These are phyloP conservation scores for Lactarius sanguifluus DNA, from an alignment of 768 basidiomycete genomes.

Conservation along the genomic window DNA sequence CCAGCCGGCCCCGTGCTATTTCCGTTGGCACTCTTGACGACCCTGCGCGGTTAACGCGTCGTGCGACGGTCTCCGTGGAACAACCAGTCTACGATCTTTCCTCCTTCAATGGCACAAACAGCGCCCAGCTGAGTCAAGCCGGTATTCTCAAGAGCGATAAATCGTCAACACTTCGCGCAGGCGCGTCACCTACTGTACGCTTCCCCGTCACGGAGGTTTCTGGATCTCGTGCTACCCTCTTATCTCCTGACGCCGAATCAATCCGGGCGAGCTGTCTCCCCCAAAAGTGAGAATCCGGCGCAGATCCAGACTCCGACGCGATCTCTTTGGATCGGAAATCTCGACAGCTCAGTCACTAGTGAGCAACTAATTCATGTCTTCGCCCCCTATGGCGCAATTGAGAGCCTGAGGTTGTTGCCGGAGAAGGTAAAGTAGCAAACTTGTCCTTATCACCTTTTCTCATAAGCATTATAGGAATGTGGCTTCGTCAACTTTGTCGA, in stretches of 20 bases:
- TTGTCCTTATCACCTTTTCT: slow-evolving; percentile 6
- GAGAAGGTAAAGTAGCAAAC: slow-evolving; percentile 76
- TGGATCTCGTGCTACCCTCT: slow-evolving; percentile 49
- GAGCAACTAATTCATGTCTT: slow-evolving; percentile 96
- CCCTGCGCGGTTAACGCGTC: slow-evolving; percentile 68
- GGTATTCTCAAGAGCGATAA: slow-evolving; percentile 40
- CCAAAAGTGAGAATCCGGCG: slow-evolving; percentile 72
- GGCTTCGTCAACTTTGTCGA: slow-evolving; percentile 99
- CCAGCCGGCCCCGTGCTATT: slow-evolving; percentile 71
- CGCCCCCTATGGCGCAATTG: slow-evolving; percentile 95
- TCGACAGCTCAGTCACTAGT: slow-evolving; percentile 91
- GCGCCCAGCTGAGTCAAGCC: slow-evolving; percentile 34
- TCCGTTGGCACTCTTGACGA: slow-evolving; percentile 89
- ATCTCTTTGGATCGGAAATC: slow-evolving; percentile 97
- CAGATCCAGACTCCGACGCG: slow-evolving; percentile 93
- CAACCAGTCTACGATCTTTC: slow-evolving; percentile 49
- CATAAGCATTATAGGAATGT: slow-evolving; percentile 68
- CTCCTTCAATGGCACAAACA: slow-evolving; percentile 41
- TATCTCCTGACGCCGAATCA: slow-evolving; percentile 67
- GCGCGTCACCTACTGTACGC: slow-evolving; percentile 28
- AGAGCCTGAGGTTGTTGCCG: slow-evolving; percentile 89
- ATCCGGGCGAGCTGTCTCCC: slow-evolving; percentile 77
- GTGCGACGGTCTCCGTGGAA: slow-evolving; percentile 46
- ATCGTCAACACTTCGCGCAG: slow-evolving; percentile 17
- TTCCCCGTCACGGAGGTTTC: slow-evolving; percentile 29